These are phyloP conservation scores for Annona squamosa DNA, from an alignment of 164 flowering plant genomes.

Conservation along the genomic window DNA sequence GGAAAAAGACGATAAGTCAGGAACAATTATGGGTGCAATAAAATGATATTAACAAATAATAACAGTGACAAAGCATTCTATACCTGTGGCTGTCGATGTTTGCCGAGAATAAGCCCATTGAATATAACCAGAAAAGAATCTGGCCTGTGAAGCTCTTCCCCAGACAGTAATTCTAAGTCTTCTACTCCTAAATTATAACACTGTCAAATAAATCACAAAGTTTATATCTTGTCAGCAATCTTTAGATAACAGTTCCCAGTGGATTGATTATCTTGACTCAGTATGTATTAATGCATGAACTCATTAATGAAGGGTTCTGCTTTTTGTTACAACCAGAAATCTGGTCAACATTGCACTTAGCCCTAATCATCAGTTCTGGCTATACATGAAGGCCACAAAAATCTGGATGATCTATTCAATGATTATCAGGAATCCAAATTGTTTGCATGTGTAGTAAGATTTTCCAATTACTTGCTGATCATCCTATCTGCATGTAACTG, in stretches of 20 bases:
- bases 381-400: no score
- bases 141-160: conserved; percentile 78
- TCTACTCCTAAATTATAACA: conserved; percentile 80
- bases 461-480: background rate
- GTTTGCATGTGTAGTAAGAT: background rate
- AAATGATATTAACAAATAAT: background rate
- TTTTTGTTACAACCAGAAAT: no score
- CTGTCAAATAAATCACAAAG: conserved; percentile 25
- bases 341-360: no score
- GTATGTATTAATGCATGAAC: no score
- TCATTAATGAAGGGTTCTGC: no score
- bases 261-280: no score
- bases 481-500: background rate
- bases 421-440: background rate
- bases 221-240: background rate
- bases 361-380: no score
- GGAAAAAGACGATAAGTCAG: background rate
- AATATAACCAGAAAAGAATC: conserved; percentile 71
- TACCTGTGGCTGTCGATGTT: conserved; percentile 82
- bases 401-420: background rate
- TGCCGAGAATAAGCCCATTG: conserved; percentile 92
- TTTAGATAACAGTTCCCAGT: no score
- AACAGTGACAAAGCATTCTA: background rate
- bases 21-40: background rate
- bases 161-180: conserved; percentile 68